Conservation (phyloP, 495 filamentous ascomycete species). For the Parathielavia appendiculata region DNA sequence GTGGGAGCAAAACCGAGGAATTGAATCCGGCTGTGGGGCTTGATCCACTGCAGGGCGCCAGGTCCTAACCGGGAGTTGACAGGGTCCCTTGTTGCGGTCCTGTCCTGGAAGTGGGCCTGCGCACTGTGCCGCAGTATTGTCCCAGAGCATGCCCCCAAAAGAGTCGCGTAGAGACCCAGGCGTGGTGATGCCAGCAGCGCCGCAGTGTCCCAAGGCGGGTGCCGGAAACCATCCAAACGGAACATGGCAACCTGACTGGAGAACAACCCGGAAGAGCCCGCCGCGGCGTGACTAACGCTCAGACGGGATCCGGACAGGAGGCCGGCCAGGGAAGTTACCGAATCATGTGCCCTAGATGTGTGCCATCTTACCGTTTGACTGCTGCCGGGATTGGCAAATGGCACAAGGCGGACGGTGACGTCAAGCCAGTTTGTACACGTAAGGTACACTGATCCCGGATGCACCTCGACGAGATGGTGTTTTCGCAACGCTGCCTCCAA, state of each 20-base stretch:
- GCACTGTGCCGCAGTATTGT: not conserved
- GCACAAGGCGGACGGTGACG: slow-evolving; percentile 16
- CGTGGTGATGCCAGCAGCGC: slow-evolving; percentile 2
- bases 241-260: slow-evolving; percentile 13
- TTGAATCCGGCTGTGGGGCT: not conserved
- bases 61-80: slow-evolving; percentile 10
- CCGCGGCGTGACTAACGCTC: slow-evolving; percentile 20
- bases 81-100: slow-evolving; percentile 2
- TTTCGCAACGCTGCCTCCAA: not conserved
- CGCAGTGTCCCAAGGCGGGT: slow-evolving; percentile 7
- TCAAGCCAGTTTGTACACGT: not conserved
- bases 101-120: slow-evolving; percentile 6
- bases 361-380: slow-evolving; percentile 12
- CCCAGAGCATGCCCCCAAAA: slow-evolving; percentile 4
- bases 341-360: slow-evolving; percentile 8
- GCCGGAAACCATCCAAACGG: slow-evolving; percentile 10
- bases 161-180: not conserved
- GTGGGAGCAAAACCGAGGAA: not conserved
- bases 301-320: slow-evolving; percentile 1
- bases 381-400: slow-evolving; percentile 16
- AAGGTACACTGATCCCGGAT: not conserved
- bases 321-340: slow-evolving; percentile 4
- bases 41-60: not conserved
- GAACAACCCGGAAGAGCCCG: slow-evolving; percentile 16
- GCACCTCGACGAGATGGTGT: not conserved